Evolutionary conservation across 176 grass and related monocot species (phyloP), one percentile per base, ranked within the genome.

Genomic region (Ensete ventricosum): DNA sequence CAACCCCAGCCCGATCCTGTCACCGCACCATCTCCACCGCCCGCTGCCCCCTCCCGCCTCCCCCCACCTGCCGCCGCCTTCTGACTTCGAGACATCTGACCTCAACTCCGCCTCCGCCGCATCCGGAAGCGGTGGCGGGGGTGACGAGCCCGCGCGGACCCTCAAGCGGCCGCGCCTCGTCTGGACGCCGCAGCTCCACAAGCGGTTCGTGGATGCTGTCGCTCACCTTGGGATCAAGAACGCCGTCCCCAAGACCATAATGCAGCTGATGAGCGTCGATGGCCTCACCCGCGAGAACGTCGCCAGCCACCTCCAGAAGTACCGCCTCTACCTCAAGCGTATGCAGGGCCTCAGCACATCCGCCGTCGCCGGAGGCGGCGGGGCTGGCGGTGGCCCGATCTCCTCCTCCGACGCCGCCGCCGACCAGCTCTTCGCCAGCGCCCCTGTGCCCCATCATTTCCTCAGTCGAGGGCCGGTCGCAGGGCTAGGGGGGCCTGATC

Each of bases 231-330:
- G 75, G 12, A 77, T 77, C 62, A 77, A 77, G 59, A 77, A 77
- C 75, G 75, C 75, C 49, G 75, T 77, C 12, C 75, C 75, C 49
- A 77, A 77, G 75, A 77, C 75, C 75, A 77, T 77, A 77, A 77
- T 77, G 75, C 75, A 77, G 75, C 75, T 77, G 62, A 77, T 77
- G 75, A 77, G 75, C 75, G 75, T 77, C 49, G 75, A 77, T 50
- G 75, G 75, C 14, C 75, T 77, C 75, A 77, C 75, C 50, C 75
- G 75, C 20, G 75, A 77, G 62, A 77, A 77, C 75, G 75, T 77
- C 21, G 75, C 75, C 21, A 77, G 75, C 75, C 75, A 77, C 21
- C 75, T 77, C 49, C 75, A 77, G 62, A 77, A 77, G 50, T 77
- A 77, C 62, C 75, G 75, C 20, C 75, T 77, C 62, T 77, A 77